Conservation (phyloP, 2,329 filamentous ascomycete species). For the Exophiala sideris region DNA sequence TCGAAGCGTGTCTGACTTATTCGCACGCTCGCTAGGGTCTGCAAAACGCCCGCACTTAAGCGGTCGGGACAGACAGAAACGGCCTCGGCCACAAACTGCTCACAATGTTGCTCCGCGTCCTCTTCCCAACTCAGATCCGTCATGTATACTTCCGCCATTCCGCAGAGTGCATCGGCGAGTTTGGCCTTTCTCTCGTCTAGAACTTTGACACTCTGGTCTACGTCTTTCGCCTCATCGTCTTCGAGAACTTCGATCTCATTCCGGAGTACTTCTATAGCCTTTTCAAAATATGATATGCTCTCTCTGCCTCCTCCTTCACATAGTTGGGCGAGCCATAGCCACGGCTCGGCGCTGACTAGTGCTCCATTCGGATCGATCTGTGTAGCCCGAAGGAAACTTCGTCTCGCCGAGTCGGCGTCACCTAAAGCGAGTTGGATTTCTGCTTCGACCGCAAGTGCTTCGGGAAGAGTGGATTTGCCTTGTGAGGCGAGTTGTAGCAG, state of each 20-base stretch:
- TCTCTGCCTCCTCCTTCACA: slow-evolving; percentile 61
- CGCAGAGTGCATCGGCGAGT: slow-evolving; percentile 87
- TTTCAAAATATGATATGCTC: slow-evolving; percentile 61
- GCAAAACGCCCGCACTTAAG: slow-evolving; percentile 75
- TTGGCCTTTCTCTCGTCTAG: slow-evolving; percentile 64
- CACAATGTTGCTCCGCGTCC: slow-evolving; percentile 85
- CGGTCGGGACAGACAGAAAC: slow-evolving; percentile 72
- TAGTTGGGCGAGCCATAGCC: slow-evolving; percentile 77
- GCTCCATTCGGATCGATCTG: slow-evolving; percentile 72
- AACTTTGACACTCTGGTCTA: slow-evolving; percentile 3
- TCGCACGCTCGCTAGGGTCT: slow-evolving; percentile 88
- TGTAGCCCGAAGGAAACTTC: slow-evolving; percentile 70
- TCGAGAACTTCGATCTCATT: slow-evolving; percentile 37
- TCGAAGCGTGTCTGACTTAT: slow-evolving; percentile 79
- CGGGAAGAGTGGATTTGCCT: slow-evolving; percentile 26
- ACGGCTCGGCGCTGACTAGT: slow-evolving; percentile 67
- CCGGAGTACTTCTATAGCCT: slow-evolving; percentile 67
- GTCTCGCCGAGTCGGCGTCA: slow-evolving; percentile 70
- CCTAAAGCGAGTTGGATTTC: slow-evolving; percentile 81
- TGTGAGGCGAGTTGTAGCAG: slow-evolving; percentile 25
- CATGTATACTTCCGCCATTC: slow-evolving; percentile 97
- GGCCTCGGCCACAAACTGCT: slow-evolving; percentile 84
- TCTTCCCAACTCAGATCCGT: slow-evolving; percentile 89
- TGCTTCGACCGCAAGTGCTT: slow-evolving; percentile 71
- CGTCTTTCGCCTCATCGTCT: slow-evolving; percentile 34